Conservation (phyloP, 306 rosid species). For the Datisca glomerata region DNA sequence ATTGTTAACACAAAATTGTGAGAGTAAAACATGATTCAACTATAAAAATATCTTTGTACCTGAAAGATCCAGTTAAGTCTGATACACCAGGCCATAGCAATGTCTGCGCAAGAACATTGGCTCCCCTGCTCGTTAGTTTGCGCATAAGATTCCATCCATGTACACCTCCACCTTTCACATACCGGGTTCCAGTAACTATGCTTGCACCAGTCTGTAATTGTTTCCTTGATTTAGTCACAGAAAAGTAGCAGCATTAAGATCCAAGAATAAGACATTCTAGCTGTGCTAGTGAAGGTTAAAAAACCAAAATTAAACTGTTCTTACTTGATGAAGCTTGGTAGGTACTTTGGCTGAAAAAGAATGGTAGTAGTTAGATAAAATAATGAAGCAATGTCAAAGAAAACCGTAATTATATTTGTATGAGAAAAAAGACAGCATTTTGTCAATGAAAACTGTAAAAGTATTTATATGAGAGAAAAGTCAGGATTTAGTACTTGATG, state of each 20-base stretch:
- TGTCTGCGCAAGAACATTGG: constrained; percentile 95
- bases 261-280: not conserved
- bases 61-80: constrained; percentile 92
- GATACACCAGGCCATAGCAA: constrained; percentile 96
- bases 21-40: constrained; percentile 10
- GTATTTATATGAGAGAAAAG: too few relatives aligned
- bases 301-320: constrained; percentile 7
- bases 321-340: constrained; percentile 78
- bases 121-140: constrained; percentile 96
- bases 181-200: constrained; percentile 92
- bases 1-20: constrained; percentile 14
- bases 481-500: not conserved
- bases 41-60: constrained; percentile 32
- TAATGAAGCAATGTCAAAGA: constrained; percentile 4
- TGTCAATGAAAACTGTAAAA: too few relatives aligned
- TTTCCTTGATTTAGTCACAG: constrained; percentile 28
- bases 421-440: not conserved
- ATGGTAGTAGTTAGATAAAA: constrained; percentile 18
- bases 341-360: constrained; percentile 75
- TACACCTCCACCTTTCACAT: constrained; percentile 88
- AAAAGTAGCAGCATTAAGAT: constrained; percentile 3
- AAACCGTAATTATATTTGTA: not conserved
- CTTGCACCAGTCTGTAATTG: constrained; percentile 75
- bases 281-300: constrained; percentile 7
- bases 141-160: constrained; percentile 99